Percentiles rank a stretch among this genome's conserved stretches.
Conservation (phyloP, 208 protist genomes). For the Entamoeba moshkovskii region DNA sequence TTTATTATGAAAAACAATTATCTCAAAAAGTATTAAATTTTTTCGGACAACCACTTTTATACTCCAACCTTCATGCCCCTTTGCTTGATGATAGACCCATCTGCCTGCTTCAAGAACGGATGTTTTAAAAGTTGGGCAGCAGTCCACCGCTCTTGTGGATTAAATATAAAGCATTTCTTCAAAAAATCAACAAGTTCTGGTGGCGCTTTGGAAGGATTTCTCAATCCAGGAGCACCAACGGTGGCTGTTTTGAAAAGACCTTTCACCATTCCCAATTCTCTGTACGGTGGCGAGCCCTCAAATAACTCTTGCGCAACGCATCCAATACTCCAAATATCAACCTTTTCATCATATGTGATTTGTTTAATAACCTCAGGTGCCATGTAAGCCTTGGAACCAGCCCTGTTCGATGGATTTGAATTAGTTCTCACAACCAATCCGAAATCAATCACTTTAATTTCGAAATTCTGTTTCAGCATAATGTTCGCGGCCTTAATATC, state of each 20-base stretch:
- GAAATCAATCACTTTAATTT: slow-evolving; percentile 40
- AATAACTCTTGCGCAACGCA: slow-evolving; percentile 11
- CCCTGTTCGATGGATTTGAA: neutral
- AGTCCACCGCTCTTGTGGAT: neutral
- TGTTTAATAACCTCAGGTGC: slow-evolving; percentile 17
- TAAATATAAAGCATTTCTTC: neutral
- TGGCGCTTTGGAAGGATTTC: neutral
- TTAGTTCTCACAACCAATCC: slow-evolving; percentile 11
- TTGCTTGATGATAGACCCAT: neutral
- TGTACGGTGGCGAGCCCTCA: neutral
- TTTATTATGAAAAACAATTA: too few relatives aligned
- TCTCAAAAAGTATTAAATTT: too few relatives aligned
- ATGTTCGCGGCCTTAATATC: slow-evolving; percentile 43
- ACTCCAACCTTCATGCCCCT: neutral
- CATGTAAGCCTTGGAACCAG: slow-evolving; percentile 20
- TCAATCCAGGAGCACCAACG: neutral
- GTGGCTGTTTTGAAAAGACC: neutral
- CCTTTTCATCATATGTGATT: slow-evolving; percentile 15
- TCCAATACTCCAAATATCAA: slow-evolving; percentile 17
- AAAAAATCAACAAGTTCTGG: neutral
- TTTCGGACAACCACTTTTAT: too few relatives aligned
- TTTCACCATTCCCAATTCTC: neutral
- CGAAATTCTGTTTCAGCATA: slow-evolving; percentile 17
- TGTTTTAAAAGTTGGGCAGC: neutral
- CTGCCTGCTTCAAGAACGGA: neutral